A percentile compares a stretch with the other conserved stretches of the same genome.
Conservation (phyloP, 352 stramenopile genomes). For the Globisporangium irregulare region DNA sequence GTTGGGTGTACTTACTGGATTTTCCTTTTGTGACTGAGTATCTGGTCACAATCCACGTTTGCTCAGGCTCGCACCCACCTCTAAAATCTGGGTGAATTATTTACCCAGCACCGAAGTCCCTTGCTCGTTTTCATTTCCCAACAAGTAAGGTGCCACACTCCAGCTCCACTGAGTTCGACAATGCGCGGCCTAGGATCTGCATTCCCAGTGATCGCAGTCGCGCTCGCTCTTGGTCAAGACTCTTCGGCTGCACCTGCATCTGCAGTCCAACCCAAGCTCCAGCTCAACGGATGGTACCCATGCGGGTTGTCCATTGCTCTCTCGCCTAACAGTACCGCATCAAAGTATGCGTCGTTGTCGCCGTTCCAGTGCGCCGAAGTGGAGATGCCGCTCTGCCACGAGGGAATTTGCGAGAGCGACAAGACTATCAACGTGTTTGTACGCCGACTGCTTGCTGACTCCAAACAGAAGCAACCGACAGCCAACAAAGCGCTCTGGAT, state of each 20-base stretch:
- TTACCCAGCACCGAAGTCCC: no score
- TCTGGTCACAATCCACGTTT: neutral
- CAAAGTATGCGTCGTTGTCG: neutral
- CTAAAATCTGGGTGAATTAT: no score
- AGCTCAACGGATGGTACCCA: conserved; percentile 25
- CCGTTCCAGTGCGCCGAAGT: conserved; percentile 30
- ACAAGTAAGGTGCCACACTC: no score
- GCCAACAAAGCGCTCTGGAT: conserved; percentile 26
- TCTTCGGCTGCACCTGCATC: neutral
- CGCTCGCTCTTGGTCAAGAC: no score
- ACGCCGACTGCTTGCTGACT: conserved; percentile 15
- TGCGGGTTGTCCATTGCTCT: neutral
- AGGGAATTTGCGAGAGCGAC: conserved; percentile 18
- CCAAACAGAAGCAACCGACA: neutral
- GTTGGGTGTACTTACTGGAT: neutral
- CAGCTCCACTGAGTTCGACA: no score
- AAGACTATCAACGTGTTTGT: conserved; percentile 32
- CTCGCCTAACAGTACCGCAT: neutral
- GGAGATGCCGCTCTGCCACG: conserved; percentile 31
- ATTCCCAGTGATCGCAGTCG: no score
- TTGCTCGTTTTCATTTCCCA: no score
- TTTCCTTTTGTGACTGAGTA: neutral
- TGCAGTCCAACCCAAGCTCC: neutral
- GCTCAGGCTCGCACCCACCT: no score
- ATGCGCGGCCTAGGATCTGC: no score